Evolutionary conservation across 331 rosid genomes (phyloP).

Genomic region (Quercus phellos): DNA sequence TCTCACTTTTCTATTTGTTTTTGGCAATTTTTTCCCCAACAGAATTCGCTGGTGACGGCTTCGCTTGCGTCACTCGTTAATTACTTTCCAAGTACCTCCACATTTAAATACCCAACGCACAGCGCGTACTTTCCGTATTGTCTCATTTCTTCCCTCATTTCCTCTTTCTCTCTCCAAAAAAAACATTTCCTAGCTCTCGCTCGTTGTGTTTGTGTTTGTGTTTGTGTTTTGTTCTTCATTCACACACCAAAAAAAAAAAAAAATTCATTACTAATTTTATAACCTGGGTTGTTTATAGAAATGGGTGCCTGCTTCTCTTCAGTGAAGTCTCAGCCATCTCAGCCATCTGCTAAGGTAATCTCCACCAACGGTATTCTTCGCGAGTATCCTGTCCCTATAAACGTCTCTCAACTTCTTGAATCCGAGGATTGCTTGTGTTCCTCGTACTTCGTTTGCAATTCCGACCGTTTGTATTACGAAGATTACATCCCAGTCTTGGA

Average conservation of each 20-base stretch:
- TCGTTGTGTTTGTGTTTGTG: not conserved
- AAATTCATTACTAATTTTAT: not conserved
- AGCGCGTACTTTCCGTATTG: not conserved
- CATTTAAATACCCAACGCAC: not conserved
- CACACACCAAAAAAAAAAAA: not conserved
- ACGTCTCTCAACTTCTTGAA: conserved; percentile 35
- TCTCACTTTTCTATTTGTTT: not conserved
- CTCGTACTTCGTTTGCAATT: conserved; percentile 29
- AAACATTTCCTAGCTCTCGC: not conserved
- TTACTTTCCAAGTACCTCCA: not conserved
- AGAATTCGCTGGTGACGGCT: not conserved
- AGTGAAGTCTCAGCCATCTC: not conserved
- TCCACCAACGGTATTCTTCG: conserved; percentile 26
- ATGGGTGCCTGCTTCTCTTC: conserved; percentile 34
- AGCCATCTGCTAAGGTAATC: conserved; percentile 29
- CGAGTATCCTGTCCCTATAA: conserved; percentile 28
- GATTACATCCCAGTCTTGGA: conserved; percentile 21
- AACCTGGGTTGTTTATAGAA: not conserved
- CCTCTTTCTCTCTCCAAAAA: not conserved
- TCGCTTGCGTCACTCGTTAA: not conserved
- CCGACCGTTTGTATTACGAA: conserved; percentile 33
- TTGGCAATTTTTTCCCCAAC: not conserved
- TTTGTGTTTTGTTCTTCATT: not conserved
- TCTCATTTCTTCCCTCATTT: not conserved
- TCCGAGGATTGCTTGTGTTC: not conserved